Base-by-base conservation (phyloP, 106 monocot species). In the Cymbidium sinense region DNA sequence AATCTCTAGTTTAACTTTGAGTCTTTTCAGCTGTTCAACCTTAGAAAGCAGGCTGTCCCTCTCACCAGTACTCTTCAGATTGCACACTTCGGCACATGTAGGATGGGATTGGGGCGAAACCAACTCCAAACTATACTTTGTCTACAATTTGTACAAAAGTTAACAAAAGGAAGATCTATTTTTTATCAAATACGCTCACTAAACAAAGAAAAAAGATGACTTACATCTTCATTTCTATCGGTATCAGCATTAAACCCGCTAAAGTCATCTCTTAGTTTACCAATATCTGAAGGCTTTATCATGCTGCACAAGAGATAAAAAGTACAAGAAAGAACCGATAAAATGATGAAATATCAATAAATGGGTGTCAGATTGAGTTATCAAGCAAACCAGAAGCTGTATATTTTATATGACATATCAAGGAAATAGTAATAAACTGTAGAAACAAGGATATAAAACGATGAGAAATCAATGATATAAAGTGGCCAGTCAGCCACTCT, bases 211-310 rank as follows among this genome's bases (percentile, higher is more conserved):
- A n/a, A 41, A 17, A 12, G 35, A 44, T 62, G 13, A 36, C 88
- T 84, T 77, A 91, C 91, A 77, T 91, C 74, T 61, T 78, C 73
- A 70, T 17, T 33, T 78, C 77, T 39, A 7, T 17, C 55, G 18
- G 10, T 50, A 44, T 65, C 72, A 51, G 70, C 36, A 54, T 47
- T 73, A 31, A 43, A 41, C 78, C 70, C 74, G n/a, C 72, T 51
- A 27, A 78, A 10, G 65, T 86, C 77, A 8, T 76, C 67, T 43
- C 41, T 83, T 74, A 86, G 43, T 39, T 84, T 80, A 29, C 62
- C 28, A 29, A 79, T 77, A 75, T 86, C 88, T 44, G 61, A 77
- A 73, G 65, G 58, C 54, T 54, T 83, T 12, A 28, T 36, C 25
- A 75, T 74, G 70, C 90, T 67, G 30, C 15, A 33, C 67, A 67